Evolutionary conservation across 768 basidiomycete genomes (phyloP), one percentile per base, ranked within the genome.

Genomic region (Leccinum truebloodii): DNA sequence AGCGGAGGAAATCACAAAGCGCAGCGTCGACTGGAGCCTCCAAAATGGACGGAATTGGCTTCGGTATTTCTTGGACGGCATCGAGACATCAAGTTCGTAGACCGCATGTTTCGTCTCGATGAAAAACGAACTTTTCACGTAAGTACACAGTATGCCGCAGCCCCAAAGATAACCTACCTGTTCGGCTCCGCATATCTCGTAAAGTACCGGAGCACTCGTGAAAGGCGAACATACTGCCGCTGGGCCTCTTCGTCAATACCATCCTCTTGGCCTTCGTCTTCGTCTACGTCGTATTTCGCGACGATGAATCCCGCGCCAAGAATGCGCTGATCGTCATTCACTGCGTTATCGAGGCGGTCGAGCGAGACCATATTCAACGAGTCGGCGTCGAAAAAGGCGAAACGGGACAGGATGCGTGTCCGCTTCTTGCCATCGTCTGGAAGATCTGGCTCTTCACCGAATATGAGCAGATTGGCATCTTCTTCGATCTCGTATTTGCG

Each of bases 181-280:
- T 81, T 70, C 28, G 68, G 66, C 39, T 78, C 74, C 7, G 74
- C 73, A 64, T 83, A 88, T 65, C 87, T 82, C 16, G 88, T 74
- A 1, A 75, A 75, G 65, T 73, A 86, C 14, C 79, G 64, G 18
- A 81, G 63, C 26, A 91, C 78, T 1, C 77, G 71, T 6, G 79
- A 75, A 51, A 87, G 75, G 20, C 78, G 75, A 41, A 90, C 67
- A 50, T 77, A 79, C 50, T 79, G 75, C 5, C 60, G 59, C 28
- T 73, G 69, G 10, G 69, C 73, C 4, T 70, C 76, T 26, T 72
- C 72, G 13, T 69, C 76, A 1, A 73, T 60, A 6, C 72, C 82
- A 51, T 84, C 86, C 34, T 87, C 84, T 59, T 87, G 83, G 0
- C 81, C 87, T 22, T 81, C 84, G 55, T 88, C 87, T 57, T 89